phyloP scores from a whole-genome alignment of 139 green algal genomes.

The Picochlorum sp. region DNA sequence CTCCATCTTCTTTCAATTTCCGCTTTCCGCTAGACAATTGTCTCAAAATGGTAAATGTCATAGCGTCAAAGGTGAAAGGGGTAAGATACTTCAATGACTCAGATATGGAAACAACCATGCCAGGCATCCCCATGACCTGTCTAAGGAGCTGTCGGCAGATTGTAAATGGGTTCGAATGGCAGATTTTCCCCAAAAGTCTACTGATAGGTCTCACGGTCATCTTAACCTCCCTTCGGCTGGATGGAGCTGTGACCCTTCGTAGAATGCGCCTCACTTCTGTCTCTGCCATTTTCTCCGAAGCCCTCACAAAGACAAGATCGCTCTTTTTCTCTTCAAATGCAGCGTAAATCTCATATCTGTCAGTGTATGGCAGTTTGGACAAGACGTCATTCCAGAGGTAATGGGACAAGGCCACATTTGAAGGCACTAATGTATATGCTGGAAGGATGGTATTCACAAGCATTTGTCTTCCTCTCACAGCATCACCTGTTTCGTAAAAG shows the following conservation, averaged over 20 bases:
- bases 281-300: slow-evolving; percentile 34
- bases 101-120: slow-evolving; percentile 59
- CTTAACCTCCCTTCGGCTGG: slow-evolving; percentile 39
- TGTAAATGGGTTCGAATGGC: slow-evolving; percentile 34
- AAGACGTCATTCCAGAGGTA: slow-evolving; percentile 65
- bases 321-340: slow-evolving; percentile 29
- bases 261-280: slow-evolving; percentile 41
- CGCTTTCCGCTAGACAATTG: slow-evolving; percentile 29
- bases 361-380: slow-evolving; percentile 45
- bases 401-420: slow-evolving; percentile 36
- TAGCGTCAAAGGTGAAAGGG: slow-evolving; percentile 46
- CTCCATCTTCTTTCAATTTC: slow-evolving; percentile 69
- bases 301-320: slow-evolving; percentile 28
- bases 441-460: slow-evolving; percentile 51
- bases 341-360: slow-evolving; percentile 50
- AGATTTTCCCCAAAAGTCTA: slow-evolving; percentile 52
- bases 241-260: slow-evolving; percentile 38
- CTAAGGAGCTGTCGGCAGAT: slow-evolving; percentile 41
- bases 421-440: slow-evolving; percentile 41
- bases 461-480: slow-evolving; percentile 14
- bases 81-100: slow-evolving; percentile 69
- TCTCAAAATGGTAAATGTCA: slow-evolving; percentile 62
- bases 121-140: slow-evolving; percentile 44
- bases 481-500: not conserved
- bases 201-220: slow-evolving; percentile 36